Base-by-base conservation (phyloP, 371 early-diverging fungal species). In the Dinochytrium kinnereticum region DNA sequence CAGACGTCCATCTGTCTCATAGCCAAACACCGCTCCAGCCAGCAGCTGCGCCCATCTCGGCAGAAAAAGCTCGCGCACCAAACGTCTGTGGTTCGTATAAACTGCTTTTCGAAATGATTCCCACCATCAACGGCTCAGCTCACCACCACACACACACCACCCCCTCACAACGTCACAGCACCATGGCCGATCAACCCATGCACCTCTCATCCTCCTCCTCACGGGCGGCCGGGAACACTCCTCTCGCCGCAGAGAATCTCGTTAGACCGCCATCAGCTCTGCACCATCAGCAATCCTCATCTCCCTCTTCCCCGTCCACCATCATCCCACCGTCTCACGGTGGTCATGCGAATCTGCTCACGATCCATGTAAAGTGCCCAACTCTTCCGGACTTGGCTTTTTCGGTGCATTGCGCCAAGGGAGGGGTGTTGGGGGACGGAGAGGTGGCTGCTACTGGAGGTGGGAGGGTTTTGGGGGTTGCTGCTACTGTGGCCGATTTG, bases 361-460 rank as follows among this genome's bases (percentile, higher is more conserved):
- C 55, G 5, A 53, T 61, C 15, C 26, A 61, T 24, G 24, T 61
- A 26, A 61, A 61, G 34, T 76, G 73, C 66, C 77, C 77, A 19
- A 72, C 53, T 7, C 72, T 34, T 68, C 77, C 77, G 36, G 61
- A 51, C 57, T 51, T 67, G 0, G 59, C 40, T 28, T 76, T 64
- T 24, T 61, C 36, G 15, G 38, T 61, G 24, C 31, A 33, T 2
- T 61, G 64, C 64, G 36, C 64, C 3, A 61, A 61, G 64, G 24
- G n/a, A n/a, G n/a, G n/a, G n/a, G n/a, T n/a, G n/a, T 44, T 19
- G 44, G 44, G 7, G 44, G 44, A 44, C 7, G 19, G 13, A 7
- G 44, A 44, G 44, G 19, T 19, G 7, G 44, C 44, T 19, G 44
- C 44, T 19, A 44, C 7, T 44, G 44, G 21, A 13, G 57, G 24